A percentile compares a stretch with the other conserved stretches of the same genome.
These are phyloP conservation scores for Suillus plorans DNA, from an alignment of 768 basidiomycete species.

Conservation along the genomic window DNA sequence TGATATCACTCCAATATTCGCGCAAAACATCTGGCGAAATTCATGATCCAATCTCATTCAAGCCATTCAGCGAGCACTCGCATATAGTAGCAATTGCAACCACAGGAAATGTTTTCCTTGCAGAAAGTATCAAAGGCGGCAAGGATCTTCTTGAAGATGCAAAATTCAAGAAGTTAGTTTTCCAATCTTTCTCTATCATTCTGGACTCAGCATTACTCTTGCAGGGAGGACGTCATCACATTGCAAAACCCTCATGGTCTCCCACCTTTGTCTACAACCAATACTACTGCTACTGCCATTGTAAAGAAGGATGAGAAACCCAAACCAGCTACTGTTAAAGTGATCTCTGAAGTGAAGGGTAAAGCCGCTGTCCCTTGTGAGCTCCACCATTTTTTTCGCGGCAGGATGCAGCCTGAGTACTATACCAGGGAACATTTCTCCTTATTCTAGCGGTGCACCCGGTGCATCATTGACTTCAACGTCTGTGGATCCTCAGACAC, in stretches of 20 bases:
- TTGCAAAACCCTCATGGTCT: conserved; percentile 89
- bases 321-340: conserved; percentile 30
- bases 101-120: conserved; percentile 91
- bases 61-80: conserved; percentile 94
- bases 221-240: conserved; percentile 86
- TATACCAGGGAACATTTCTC: conserved; percentile 80
- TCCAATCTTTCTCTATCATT: background rate
- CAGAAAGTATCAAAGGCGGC: conserved; percentile 86
- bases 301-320: conserved; percentile 32
- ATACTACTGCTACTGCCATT: conserved; percentile 30
- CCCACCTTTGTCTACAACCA: conserved; percentile 51
- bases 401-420: conserved; percentile 2
- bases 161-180: conserved; percentile 74
- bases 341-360: conserved; percentile 41
- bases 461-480: conserved; percentile 96
- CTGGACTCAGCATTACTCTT: conserved; percentile 1
- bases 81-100: conserved; percentile 89
- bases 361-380: conserved; percentile 70
- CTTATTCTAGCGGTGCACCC: conserved; percentile 84
- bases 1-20: conserved; percentile 79
- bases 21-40: conserved; percentile 85
- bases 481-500: conserved; percentile 73
- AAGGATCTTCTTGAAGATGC: conserved; percentile 85
- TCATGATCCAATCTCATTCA: conserved; percentile 97
- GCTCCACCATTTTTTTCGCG: conserved; percentile 19